Evolutionary conservation across 768 basidiomycete species (phyloP).

Genomic region (Lepiota venenata): DNA sequence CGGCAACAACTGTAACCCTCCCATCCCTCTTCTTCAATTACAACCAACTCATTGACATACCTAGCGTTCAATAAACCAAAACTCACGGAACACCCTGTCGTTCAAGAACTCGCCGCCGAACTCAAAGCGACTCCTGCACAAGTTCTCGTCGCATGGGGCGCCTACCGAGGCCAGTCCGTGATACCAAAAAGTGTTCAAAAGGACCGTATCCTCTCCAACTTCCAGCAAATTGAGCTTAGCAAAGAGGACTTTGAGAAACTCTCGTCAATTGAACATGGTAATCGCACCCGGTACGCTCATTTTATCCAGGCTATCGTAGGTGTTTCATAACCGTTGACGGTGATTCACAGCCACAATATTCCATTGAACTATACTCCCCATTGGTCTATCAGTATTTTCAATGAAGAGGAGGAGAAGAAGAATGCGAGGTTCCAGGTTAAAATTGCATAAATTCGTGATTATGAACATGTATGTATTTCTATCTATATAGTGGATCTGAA

Average conservation of each 20-base stretch:
- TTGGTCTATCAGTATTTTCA: constrained; percentile 76
- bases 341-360: constrained; percentile 51
- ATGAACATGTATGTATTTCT: background rate
- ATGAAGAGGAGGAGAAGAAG: constrained; percentile 55
- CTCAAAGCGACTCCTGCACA: constrained; percentile 71
- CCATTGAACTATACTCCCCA: constrained; percentile 48
- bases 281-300: constrained; percentile 35
- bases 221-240: constrained; percentile 67
- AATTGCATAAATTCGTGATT: constrained; percentile 14
- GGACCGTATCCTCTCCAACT: constrained; percentile 72
- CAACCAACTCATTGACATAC: background rate
- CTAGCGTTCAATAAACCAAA: constrained; percentile 59
- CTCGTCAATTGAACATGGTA: constrained; percentile 43
- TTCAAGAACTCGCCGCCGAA: constrained; percentile 60
- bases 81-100: constrained; percentile 62
- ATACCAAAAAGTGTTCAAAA: constrained; percentile 83
- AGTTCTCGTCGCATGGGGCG: constrained; percentile 82
- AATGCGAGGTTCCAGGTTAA: constrained; percentile 31
- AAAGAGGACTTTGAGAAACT: constrained; percentile 66
- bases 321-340: background rate
- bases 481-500: constrained; percentile 1
- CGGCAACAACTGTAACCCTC: constrained; percentile 70
- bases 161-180: constrained; percentile 70
- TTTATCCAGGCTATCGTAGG: background rate
- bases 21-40: no score